Evolutionary conservation across 2,329 filamentous ascomycete genomes (phyloP).

Genomic region (Calonectria fujianensis): DNA sequence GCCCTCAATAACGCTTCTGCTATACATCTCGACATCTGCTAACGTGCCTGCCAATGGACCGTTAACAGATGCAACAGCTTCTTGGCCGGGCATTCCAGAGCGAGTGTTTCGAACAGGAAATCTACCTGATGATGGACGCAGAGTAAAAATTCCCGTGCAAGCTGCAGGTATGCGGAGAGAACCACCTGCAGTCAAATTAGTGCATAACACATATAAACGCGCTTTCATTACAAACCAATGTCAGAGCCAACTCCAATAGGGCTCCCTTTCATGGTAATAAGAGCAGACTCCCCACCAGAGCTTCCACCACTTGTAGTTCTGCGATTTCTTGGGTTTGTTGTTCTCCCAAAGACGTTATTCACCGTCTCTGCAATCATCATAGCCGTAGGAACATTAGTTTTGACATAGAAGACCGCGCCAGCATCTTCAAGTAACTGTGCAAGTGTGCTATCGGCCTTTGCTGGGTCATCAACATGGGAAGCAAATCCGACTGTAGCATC

Average conservation of each 20-base stretch:
- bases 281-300: conserved; percentile 80
- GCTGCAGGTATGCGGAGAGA: conserved; percentile 73
- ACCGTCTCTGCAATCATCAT: conserved; percentile 82
- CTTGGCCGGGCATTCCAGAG: conserved; percentile 78
- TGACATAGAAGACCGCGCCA: conserved; percentile 74
- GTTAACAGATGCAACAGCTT: conserved; percentile 78
- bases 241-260: conserved; percentile 79
- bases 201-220: neutral
- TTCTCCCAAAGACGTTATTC: conserved; percentile 79
- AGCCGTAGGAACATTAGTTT: conserved; percentile 76
- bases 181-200: conserved; percentile 61
- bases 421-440: conserved; percentile 65
- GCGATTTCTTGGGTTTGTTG: conserved; percentile 77
- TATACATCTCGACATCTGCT: conserved; percentile 73
- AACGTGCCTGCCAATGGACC: conserved; percentile 77
- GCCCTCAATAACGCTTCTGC: conserved; percentile 68
- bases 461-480: conserved; percentile 76
- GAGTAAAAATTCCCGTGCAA: conserved; percentile 74
- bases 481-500: conserved; percentile 80
- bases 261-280: conserved; percentile 76
- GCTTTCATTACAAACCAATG: conserved; percentile 63
- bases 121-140: conserved; percentile 74
- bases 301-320: conserved; percentile 77
- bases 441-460: conserved; percentile 63
- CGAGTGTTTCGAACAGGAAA: conserved; percentile 73